Base-by-base conservation (phyloP, 78 protist genomes). In the Isochrysis galbana region DNA sequence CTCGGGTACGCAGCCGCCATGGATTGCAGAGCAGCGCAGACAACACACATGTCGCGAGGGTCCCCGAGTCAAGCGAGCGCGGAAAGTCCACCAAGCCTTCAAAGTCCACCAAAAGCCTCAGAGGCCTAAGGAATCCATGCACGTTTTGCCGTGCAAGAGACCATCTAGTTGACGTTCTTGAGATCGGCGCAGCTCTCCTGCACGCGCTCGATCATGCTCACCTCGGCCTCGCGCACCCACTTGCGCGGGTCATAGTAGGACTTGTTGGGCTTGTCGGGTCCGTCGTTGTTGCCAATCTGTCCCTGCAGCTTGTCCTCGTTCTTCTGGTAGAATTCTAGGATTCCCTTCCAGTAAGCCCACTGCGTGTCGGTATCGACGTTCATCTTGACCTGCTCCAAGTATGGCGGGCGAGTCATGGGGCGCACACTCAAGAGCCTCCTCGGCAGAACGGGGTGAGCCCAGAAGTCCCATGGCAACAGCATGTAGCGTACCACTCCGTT, bases 301-400 rank as follows among this genome's bases (percentile, higher is more conserved):
- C 91, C 46, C 92, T 93, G 95, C 41, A 95, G 92, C 90, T 93
- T 91, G 91, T 78, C 96, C 80, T 91, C 47, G 55, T 92, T 95
- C 90, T 88, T 36, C 34, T 4, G 26, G 55, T 93, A 10, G 46
- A 22, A 77, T 7, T 36, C 46, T 3, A 1, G 14, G 46, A 77
- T 2, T 1, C 84, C 84, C 47, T 1, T 3, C 84, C 84, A 77
- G 26, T 77, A 77, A 0, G 94, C 93, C 96, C 96, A 95, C 93
- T 95, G 96, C 34, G 95, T 93, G 90, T 95, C 96, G 26, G 96
- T 95, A 91, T 95, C 96, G 70, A 95, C 61, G 94, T 95, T 95
- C 95, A 95, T 93, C 95, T 95, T 95, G 77, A 95, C n/a, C n/a
- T n/a, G n/a, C n/a, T n/a, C n/a, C n/a, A n/a, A n/a, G 82, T 11